Evolutionary conservation across 148 eudicot species (phyloP).

Genomic region (Cornus kousa): DNA sequence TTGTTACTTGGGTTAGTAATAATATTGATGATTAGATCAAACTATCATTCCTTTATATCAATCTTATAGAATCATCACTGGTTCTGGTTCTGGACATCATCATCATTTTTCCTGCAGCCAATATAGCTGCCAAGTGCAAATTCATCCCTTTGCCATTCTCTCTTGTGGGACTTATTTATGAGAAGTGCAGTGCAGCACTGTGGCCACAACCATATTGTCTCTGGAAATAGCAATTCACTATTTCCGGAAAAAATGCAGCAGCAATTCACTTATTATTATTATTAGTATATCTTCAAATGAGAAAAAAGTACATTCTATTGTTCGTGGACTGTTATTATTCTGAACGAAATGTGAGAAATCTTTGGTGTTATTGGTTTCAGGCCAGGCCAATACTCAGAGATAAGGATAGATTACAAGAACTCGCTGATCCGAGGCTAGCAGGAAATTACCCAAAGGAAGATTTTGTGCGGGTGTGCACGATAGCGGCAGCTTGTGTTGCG

Average conservation of each 20-base stretch:
- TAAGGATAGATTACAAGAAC: constrained; percentile 77
- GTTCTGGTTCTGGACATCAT: neutral
- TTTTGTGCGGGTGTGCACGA: constrained; percentile 81
- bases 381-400: constrained; percentile 83
- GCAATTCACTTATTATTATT: neutral
- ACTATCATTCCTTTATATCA: neutral
- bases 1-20: constrained; percentile 88
- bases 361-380: constrained; percentile 38
- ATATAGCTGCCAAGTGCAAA: too few relatives aligned
- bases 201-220: too few relatives aligned
- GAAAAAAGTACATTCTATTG: neutral
- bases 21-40: neutral
- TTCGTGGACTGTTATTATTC: neutral
- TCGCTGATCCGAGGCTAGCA: constrained; percentile 70
- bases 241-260: too few relatives aligned
- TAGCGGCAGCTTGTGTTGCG: constrained; percentile 95
- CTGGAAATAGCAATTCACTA: too few relatives aligned
- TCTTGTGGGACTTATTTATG: too few relatives aligned
- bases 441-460: constrained; percentile 86
- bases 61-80: neutral
- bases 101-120: too few relatives aligned
- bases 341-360: neutral
- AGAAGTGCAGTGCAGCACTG: too few relatives aligned
- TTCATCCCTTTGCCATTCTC: too few relatives aligned
- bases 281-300: neutral